These are phyloP conservation scores for Backusella sp. DNA, from an alignment of 192 early-diverging fungal genomes.

Conservation along the genomic window DNA sequence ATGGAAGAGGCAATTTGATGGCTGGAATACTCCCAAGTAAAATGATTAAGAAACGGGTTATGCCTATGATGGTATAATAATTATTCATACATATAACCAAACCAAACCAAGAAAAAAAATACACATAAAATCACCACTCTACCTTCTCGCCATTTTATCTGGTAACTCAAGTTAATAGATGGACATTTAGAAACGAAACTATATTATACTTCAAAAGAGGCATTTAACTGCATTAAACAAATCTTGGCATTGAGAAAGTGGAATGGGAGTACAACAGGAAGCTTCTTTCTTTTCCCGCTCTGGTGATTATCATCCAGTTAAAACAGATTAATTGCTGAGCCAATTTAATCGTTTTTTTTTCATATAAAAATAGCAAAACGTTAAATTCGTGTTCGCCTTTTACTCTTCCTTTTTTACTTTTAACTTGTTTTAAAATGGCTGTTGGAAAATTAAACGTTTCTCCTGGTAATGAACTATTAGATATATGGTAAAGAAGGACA, in stretches of 20 bases:
- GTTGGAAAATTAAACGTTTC: conserved; percentile 19
- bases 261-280: background rate
- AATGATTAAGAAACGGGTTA: background rate
- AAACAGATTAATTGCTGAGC: conserved; percentile 5
- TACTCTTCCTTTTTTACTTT: background rate
- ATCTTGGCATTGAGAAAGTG: background rate
- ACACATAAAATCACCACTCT: background rate
- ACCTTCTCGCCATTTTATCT: background rate
- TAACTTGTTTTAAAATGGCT: background rate
- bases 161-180: too few relatives aligned
- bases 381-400: background rate
- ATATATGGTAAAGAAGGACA: background rate
- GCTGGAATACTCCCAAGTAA: background rate
- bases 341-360: background rate
- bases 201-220: background rate
- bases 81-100: background rate
- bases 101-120: background rate
- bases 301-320: conserved; percentile 2
- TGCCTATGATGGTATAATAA: background rate
- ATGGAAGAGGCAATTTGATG: background rate
- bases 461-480: conserved; percentile 3
- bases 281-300: conserved; percentile 8
- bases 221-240: background rate
- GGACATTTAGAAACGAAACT: background rate
- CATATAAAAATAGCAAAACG: background rate